Conservation (phyloP, 2,329 filamentous ascomycete species). For the Apiospora aurea region DNA sequence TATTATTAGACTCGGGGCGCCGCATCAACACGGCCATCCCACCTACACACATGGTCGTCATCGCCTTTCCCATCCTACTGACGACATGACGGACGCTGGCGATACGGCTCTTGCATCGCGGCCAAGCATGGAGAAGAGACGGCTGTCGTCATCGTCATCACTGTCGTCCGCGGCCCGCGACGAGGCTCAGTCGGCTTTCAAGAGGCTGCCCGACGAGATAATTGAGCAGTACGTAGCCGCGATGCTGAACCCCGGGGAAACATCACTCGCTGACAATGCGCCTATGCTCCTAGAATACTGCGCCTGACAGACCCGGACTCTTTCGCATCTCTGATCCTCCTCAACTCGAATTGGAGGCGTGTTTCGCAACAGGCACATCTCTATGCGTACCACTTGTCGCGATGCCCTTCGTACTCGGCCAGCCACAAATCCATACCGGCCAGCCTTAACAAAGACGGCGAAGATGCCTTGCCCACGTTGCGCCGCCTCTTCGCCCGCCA, state of each 20-base stretch:
- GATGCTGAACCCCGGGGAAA: background rate
- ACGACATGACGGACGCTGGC: slow-evolving; percentile 2
- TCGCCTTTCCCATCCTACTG: background rate
- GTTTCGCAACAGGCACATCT: slow-evolving; percentile 69
- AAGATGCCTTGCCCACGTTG: slow-evolving; percentile 63
- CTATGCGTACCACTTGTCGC: slow-evolving; percentile 68
- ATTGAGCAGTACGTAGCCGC: slow-evolving; percentile 65
- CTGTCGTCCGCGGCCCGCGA: slow-evolving; percentile 21
- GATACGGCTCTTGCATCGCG: background rate
- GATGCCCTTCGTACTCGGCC: slow-evolving; percentile 65
- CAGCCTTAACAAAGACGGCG: slow-evolving; percentile 45
- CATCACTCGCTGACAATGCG: background rate
- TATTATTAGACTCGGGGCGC: slow-evolving; percentile 13
- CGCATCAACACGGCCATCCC: slow-evolving; percentile 2
- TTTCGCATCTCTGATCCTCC: slow-evolving; percentile 70
- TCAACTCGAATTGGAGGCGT: slow-evolving; percentile 71
- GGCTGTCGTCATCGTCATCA: background rate
- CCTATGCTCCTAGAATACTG: slow-evolving; percentile 59
- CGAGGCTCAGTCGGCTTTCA: slow-evolving; percentile 51
- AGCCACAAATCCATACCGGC: slow-evolving; percentile 49
- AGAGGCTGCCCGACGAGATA: slow-evolving; percentile 70
- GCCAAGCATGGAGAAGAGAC: slow-evolving; percentile 24
- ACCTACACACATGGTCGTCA: slow-evolving; percentile 2
- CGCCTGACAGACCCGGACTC: slow-evolving; percentile 65
- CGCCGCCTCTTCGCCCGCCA: slow-evolving; percentile 73